phyloP scores from a whole-genome alignment of 331 rosid genomes.

The Malus hybrid region DNA sequence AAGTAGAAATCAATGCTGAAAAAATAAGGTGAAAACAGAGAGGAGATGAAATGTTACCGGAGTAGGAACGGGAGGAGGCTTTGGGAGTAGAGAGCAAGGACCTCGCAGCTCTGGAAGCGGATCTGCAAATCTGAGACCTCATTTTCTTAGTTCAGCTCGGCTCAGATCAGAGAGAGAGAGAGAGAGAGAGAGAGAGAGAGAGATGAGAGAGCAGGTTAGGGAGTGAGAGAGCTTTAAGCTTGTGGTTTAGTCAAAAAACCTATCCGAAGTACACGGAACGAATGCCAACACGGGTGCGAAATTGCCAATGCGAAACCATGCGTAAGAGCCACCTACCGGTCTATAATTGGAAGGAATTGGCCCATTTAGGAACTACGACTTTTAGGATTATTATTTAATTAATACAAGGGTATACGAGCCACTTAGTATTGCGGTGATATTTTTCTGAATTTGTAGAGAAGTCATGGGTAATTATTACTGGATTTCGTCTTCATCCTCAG shows the following conservation, averaged over 20 bases:
- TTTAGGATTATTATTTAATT: too few relatives aligned
- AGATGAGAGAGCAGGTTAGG: neutral
- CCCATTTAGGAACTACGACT: neutral
- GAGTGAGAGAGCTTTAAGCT: neutral
- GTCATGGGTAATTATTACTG: too few relatives aligned
- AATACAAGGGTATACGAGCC: too few relatives aligned
- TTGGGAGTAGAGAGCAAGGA: constrained; percentile 62
- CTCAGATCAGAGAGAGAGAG: neutral
- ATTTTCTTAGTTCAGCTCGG: constrained; percentile 15
- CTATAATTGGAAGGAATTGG: neutral
- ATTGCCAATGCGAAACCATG: neutral
- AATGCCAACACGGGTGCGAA: neutral
- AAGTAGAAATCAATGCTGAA: too few relatives aligned
- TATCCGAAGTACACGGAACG: neutral
- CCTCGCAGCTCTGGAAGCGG: constrained; percentile 65
- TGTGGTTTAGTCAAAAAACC: constrained; percentile 18
- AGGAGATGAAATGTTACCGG: constrained; percentile 23
- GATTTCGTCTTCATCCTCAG: too few relatives aligned
- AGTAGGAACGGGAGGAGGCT: constrained; percentile 48
- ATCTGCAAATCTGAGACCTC: constrained; percentile 60
- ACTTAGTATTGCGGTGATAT: too few relatives aligned
- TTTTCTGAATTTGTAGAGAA: too few relatives aligned
- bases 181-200: neutral
- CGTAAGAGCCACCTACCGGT: neutral
- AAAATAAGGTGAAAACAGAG: neutral